These are phyloP conservation scores for Pseudogymnoascus sp. DNA, from an alignment of 2,329 filamentous ascomycete species.

Conservation along the genomic window DNA sequence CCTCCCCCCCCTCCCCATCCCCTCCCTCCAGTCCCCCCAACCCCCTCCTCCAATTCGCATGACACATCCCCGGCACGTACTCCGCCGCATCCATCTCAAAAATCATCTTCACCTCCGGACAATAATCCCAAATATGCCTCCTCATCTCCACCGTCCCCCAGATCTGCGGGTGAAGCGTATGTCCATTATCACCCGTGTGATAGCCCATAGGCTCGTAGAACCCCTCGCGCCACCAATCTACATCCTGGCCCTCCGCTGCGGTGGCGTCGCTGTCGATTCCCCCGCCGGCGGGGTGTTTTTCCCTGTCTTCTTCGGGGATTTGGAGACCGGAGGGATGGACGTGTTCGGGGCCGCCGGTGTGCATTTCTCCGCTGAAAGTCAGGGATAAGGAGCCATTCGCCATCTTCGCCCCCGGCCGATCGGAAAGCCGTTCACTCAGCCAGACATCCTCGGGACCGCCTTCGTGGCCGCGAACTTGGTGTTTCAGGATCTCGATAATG, in stretches of 20 bases:
- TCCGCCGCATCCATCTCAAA: conserved; percentile 45
- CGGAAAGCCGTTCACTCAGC: conserved; percentile 43
- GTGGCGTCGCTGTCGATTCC: background rate
- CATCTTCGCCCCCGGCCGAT: conserved; percentile 38
- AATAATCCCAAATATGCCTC: conserved; percentile 46
- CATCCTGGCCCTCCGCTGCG: conserved; percentile 27
- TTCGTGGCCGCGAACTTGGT: conserved; percentile 36
- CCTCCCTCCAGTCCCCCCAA: conserved; percentile 13
- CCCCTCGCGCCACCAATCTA: conserved; percentile 43
- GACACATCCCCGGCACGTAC: conserved; percentile 41
- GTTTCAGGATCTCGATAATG: conserved; percentile 42
- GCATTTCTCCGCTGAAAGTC: conserved; percentile 43
- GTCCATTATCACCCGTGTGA: conserved; percentile 43
- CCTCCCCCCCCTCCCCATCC: background rate
- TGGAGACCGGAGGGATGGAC: conserved; percentile 11
- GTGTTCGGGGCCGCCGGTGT: conserved; percentile 29
- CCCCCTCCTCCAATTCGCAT: conserved; percentile 37
- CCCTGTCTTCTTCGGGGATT: background rate
- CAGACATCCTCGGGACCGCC: conserved; percentile 48
- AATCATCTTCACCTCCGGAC: conserved; percentile 50
- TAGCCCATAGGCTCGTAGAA: conserved; percentile 51
- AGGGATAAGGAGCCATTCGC: conserved; percentile 43
- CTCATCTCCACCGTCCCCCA: conserved; percentile 41
- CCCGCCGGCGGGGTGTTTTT: background rate
- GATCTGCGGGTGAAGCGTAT: conserved; percentile 36